Evolutionary conservation across 169 alveolate species (phyloP).

Genomic region (Eimeria sp.): DNA sequence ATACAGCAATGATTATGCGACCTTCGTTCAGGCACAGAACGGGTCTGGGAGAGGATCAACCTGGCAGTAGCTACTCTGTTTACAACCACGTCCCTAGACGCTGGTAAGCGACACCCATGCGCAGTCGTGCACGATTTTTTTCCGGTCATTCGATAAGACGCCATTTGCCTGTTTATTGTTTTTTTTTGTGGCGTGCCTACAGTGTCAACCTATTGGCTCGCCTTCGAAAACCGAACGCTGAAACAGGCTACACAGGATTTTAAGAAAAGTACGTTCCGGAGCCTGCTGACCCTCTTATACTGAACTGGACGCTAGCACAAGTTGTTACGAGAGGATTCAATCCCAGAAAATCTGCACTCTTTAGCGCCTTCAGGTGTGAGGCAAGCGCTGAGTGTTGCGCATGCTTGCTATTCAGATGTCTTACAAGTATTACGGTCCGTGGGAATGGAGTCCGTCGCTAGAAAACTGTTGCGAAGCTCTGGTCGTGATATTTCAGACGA

Average conservation of each 20-base stretch:
- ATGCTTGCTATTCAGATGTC: conserved; percentile 37
- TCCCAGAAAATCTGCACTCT: neutral
- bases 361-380: neutral
- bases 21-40: conserved; percentile 6
- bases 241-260: conserved; percentile 29
- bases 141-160: neutral
- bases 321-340: neutral
- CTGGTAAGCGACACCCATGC: neutral
- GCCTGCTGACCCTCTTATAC: neutral
- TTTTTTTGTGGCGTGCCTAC: neutral
- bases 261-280: conserved; percentile 6
- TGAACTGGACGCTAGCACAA: neutral
- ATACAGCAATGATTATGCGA: neutral
- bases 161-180: neutral
- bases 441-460: neutral
- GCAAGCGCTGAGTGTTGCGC: neutral
- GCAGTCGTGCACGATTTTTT: neutral
- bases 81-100: conserved; percentile 41
- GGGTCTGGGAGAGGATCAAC: conserved; percentile 27
- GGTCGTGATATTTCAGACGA: conserved; percentile 21
- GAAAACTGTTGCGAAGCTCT: neutral
- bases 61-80: conserved; percentile 31
- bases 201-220: conserved; percentile 61
- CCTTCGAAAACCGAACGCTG: conserved; percentile 23
- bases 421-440: neutral